A percentile compares a stretch with the other conserved stretches of the same genome.
Evolutionary conservation across 257 asterid species (phyloP).

Genomic region (Ajuga chamaepitys): DNA sequence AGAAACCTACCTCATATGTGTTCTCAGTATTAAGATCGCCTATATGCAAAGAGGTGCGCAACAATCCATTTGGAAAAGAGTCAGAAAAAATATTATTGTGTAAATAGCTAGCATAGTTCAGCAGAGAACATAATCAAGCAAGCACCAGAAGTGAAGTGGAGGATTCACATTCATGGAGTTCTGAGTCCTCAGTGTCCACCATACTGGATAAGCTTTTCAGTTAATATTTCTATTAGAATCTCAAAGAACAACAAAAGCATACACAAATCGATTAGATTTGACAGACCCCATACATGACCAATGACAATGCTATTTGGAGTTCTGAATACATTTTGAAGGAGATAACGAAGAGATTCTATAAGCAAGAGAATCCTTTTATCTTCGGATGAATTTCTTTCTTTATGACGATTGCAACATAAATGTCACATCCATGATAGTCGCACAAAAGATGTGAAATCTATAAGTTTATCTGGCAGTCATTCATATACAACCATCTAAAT

Average conservation of each 20-base stretch:
- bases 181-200: not conserved
- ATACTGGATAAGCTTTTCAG: not conserved
- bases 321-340: not conserved
- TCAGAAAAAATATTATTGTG: not conserved
- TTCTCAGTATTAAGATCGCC: not conserved
- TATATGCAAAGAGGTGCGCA: not conserved
- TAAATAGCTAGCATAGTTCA: not conserved
- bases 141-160: not conserved
- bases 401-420: not conserved
- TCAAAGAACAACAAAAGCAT: conserved; percentile 1
- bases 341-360: too few species aligned
- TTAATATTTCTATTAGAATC: not conserved
- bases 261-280: not conserved
- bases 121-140: not conserved
- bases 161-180: not conserved
- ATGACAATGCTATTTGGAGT: not conserved
- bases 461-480: not conserved
- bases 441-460: not conserved
- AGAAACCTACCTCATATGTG: not conserved
- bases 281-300: not conserved
- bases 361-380: not conserved
- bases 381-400: not conserved
- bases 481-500: conserved; percentile 4
- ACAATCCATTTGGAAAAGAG: not conserved
- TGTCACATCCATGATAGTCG: not conserved